A percentile compares a stretch with the other conserved stretches of the same genome.
phyloP scores from a whole-genome alignment of 2,329 filamentous ascomycete species.

The Microcyclosporella mali region DNA sequence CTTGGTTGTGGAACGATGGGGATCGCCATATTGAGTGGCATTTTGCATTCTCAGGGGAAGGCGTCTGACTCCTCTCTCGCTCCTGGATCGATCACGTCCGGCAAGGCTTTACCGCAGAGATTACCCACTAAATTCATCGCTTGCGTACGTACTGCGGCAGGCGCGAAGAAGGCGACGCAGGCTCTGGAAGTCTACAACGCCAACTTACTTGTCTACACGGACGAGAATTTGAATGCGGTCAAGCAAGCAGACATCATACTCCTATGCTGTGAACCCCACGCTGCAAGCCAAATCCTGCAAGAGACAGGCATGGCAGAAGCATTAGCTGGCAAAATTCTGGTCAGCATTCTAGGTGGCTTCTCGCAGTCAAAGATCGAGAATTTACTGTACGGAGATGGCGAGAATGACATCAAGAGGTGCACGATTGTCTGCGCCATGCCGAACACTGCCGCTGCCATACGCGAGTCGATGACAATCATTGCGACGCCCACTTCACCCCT shows the following conservation, averaged over 20 bases:
- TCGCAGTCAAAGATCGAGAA: slow-evolving; percentile 56
- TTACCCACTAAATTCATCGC: slow-evolving; percentile 73
- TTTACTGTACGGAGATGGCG: slow-evolving; percentile 50
- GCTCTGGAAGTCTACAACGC: slow-evolving; percentile 59
- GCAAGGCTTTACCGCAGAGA: slow-evolving; percentile 40
- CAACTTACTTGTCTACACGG: slow-evolving; percentile 60
- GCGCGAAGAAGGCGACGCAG: slow-evolving; percentile 61
- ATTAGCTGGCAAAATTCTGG: slow-evolving; percentile 70
- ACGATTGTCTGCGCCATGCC: slow-evolving; percentile 74
- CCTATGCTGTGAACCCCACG: slow-evolving; percentile 74
- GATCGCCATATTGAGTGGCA: slow-evolving; percentile 73
- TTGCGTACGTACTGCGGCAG: slow-evolving; percentile 66
- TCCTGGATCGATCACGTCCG: background rate
- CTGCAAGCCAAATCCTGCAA: slow-evolving; percentile 61
- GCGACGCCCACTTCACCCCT: slow-evolving; percentile 56
- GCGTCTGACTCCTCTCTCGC: no score
- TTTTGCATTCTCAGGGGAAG: slow-evolving; percentile 62
- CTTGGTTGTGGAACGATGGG: slow-evolving; percentile 87
- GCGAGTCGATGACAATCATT: slow-evolving; percentile 76
- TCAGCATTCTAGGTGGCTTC: slow-evolving; percentile 75
- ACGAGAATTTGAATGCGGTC: slow-evolving; percentile 64
- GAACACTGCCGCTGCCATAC: slow-evolving; percentile 72
- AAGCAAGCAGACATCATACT: slow-evolving; percentile 66
- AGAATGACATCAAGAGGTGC: slow-evolving; percentile 48
- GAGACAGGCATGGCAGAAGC: slow-evolving; percentile 65